phyloP scores from a whole-genome alignment of 2,329 filamentous ascomycete genomes.

The Fusarium sp. region DNA sequence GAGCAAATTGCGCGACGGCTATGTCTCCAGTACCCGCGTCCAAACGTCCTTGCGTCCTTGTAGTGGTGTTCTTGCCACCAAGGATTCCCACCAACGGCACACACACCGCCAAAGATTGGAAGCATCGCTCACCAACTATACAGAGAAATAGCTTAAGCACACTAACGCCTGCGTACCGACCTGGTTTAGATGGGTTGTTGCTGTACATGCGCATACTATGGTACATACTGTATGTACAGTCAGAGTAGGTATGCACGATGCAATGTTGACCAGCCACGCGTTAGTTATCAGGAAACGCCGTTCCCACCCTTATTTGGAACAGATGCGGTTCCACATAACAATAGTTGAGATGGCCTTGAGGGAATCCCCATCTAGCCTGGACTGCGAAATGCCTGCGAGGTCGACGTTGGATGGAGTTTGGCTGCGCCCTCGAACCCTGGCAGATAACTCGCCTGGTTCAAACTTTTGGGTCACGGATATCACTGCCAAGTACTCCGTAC shows the following conservation, averaged over 20 bases:
- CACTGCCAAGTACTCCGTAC: slow-evolving; percentile 5
- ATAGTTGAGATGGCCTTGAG: slow-evolving; percentile 19
- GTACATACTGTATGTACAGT: neutral
- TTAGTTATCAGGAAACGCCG: slow-evolving; percentile 23
- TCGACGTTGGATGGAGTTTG: slow-evolving; percentile 16
- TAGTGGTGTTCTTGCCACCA: slow-evolving; percentile 29
- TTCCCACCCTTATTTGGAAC: slow-evolving; percentile 18
- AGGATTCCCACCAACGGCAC: slow-evolving; percentile 17
- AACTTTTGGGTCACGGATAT: slow-evolving; percentile 23
- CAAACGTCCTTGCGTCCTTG: slow-evolving; percentile 11
- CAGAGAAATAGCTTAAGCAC: slow-evolving; percentile 5
- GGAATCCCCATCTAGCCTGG: slow-evolving; percentile 17
- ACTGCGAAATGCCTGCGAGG: slow-evolving; percentile 19
- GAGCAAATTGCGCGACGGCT: slow-evolving; percentile 9
- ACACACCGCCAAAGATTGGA: slow-evolving; percentile 26
- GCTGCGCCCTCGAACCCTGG: slow-evolving; percentile 40
- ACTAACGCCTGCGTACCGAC: slow-evolving; percentile 18
- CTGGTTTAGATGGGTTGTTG: slow-evolving; percentile 4
- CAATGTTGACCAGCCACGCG: slow-evolving; percentile 18
- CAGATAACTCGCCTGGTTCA: slow-evolving; percentile 39
- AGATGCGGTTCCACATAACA: slow-evolving; percentile 25
- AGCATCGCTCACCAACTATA: slow-evolving; percentile 9
- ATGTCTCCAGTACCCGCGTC: slow-evolving; percentile 13
- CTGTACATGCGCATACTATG: neutral
- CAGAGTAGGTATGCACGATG: slow-evolving; percentile 15